Conservation (phyloP, 23 red algal genomes). For the Chondrus crispus region DNA sequence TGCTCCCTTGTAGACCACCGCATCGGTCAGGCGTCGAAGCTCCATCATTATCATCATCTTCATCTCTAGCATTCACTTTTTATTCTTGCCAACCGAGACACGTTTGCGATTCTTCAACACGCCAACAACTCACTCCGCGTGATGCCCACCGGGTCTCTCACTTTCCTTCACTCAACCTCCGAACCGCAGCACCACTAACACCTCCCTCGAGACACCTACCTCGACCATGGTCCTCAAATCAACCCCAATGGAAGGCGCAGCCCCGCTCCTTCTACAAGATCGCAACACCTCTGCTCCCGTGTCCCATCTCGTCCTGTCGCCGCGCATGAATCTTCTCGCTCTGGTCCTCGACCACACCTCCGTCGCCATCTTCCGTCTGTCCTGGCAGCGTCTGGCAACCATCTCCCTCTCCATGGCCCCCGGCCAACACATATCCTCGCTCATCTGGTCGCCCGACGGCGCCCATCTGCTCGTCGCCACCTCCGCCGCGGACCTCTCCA, state of each 20-base stretch:
- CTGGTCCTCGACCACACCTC: slow-evolving; percentile 36
- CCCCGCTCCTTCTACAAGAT: slow-evolving; percentile 20
- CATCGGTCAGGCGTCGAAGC: no score
- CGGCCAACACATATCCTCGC: slow-evolving; percentile 7
- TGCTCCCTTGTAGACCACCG: no score
- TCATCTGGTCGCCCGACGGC: slow-evolving; percentile 51
- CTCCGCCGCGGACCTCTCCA: neutral
- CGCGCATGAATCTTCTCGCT: slow-evolving; percentile 36
- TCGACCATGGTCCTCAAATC: neutral
- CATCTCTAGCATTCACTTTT: no score
- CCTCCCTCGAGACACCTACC: no score
- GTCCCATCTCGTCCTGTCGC: slow-evolving; percentile 23
- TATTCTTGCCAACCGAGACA: no score
- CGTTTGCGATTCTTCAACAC: no score
- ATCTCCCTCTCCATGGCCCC: slow-evolving; percentile 30
- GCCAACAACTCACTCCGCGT: no score
- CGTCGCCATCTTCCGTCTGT: slow-evolving; percentile 38
- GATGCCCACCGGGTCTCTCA: no score
- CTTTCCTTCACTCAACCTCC: no score
- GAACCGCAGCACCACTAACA: no score
- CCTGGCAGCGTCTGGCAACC: slow-evolving; percentile 46
- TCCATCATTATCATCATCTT: no score
- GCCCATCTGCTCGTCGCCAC: slow-evolving; percentile 28
- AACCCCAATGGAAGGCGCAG: neutral
- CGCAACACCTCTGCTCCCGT: slow-evolving; percentile 40